A percentile compares a stretch with the other conserved stretches of the same genome.
Conservation (phyloP, 495 filamentous ascomycete genomes). For the Trichoderma reesei region DNA sequence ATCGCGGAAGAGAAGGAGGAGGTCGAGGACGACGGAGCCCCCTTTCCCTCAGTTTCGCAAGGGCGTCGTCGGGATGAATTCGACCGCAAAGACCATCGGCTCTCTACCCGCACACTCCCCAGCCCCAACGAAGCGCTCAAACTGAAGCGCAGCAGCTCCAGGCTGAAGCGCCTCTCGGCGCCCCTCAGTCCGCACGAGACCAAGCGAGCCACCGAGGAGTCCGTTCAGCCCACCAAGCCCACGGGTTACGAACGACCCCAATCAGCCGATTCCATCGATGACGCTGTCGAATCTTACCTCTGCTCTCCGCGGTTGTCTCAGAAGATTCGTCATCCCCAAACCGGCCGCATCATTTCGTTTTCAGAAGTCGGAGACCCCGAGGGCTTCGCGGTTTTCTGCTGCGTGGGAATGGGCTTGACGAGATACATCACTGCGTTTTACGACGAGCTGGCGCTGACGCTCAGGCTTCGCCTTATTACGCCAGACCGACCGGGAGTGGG, state of each 20-base stretch:
- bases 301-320: slow-evolving; percentile 76
- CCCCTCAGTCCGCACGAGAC: slow-evolving; percentile 32
- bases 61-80: slow-evolving; percentile 37
- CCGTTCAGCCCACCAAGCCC: slow-evolving; percentile 9
- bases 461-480: slow-evolving; percentile 86
- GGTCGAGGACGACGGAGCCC: slow-evolving; percentile 51
- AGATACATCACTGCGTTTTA: slow-evolving; percentile 96
- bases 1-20: slow-evolving; percentile 15
- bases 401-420: slow-evolving; percentile 95
- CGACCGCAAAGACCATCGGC: slow-evolving; percentile 27
- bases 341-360: slow-evolving; percentile 82
- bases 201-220: slow-evolving; percentile 17
- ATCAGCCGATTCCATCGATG: slow-evolving; percentile 79
- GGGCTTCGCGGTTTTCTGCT: slow-evolving; percentile 89
- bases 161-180: slow-evolving; percentile 37
- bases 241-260: slow-evolving; percentile 51
- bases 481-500: slow-evolving; percentile 91
- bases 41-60: slow-evolving; percentile 57
- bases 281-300: slow-evolving; percentile 78
- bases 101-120: slow-evolving; percentile 31
- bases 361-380: slow-evolving; percentile 93
- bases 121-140: slow-evolving; percentile 29
- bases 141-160: slow-evolving; percentile 37
- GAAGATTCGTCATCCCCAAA: slow-evolving; percentile 73
- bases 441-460: slow-evolving; percentile 82